phyloP scores from a whole-genome alignment of 2,329 filamentous ascomycete genomes.

The Harringtonia lauricola region DNA sequence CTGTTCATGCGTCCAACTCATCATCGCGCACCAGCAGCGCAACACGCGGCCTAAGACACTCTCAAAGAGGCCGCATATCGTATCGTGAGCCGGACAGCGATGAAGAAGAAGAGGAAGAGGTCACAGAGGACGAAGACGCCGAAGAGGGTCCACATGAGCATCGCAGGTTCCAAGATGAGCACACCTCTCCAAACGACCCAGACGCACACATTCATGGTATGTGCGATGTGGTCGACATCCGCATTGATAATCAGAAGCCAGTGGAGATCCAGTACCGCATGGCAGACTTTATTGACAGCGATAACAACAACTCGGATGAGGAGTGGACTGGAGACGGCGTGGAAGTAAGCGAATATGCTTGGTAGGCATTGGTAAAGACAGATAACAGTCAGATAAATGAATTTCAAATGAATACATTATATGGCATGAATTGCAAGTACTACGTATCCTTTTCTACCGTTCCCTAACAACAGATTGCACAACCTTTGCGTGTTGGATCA shows the following conservation, averaged over 20 bases:
- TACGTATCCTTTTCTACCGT: no score
- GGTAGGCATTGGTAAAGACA: constrained; percentile 7
- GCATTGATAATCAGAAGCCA: constrained; percentile 67
- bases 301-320: constrained; percentile 42
- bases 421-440: no score
- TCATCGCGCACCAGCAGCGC: constrained; percentile 20
- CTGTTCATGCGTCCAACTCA: constrained; percentile 12
- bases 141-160: not conserved
- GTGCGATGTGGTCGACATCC: constrained; percentile 59
- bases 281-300: constrained; percentile 55
- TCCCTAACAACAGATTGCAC: no score
- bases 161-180: not conserved
- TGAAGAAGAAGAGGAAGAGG: constrained; percentile 16
- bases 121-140: constrained; percentile 1
- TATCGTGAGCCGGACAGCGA: constrained; percentile 38
- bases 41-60: constrained; percentile 1
- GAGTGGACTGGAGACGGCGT: constrained; percentile 32
- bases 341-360: constrained; percentile 12
- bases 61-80: constrained; percentile 12
- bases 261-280: constrained; percentile 58
- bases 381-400: not conserved
- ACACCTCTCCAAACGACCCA: constrained; percentile 1
- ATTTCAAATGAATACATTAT: no score
- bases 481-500: no score
- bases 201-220: constrained; percentile 48